phyloP scores from a whole-genome alignment of 2,329 filamentous ascomycete species.

The Ophiostoma quercus region DNA sequence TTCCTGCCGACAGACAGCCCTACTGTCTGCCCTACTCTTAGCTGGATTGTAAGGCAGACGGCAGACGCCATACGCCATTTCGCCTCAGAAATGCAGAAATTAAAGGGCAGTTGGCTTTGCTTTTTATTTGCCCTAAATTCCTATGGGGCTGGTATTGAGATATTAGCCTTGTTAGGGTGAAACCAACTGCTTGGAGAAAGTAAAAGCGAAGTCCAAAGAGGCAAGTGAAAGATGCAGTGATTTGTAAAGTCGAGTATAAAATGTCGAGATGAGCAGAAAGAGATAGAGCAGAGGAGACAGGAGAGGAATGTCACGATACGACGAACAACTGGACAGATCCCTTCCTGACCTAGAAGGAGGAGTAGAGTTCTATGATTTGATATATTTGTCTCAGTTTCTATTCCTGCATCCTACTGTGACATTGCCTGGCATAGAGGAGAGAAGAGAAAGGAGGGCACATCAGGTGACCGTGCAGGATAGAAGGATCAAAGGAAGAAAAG shows the following conservation, averaged over 20 bases:
- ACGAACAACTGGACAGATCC: not conserved
- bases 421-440: not conserved
- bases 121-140: not conserved
- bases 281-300: not conserved
- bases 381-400: not conserved
- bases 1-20: not conserved
- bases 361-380: not conserved
- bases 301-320: not conserved
- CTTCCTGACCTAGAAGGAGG: not conserved
- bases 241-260: not conserved
- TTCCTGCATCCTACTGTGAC: not conserved
- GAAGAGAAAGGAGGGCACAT: not conserved
- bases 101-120: not conserved
- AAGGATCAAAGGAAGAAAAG: not conserved
- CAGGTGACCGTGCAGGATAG: not conserved
- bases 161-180: not conserved
- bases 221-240: not conserved
- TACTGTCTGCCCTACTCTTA: not conserved
- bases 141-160: not conserved
- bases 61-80: not conserved
- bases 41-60: not conserved
- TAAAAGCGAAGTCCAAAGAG: not conserved
- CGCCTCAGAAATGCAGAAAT: not conserved
- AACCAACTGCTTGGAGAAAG: not conserved
- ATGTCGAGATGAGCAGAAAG: not conserved